These are phyloP conservation scores for Claviceps pazoutovae DNA, from an alignment of 2,329 filamentous ascomycete genomes.

Conservation along the genomic window DNA sequence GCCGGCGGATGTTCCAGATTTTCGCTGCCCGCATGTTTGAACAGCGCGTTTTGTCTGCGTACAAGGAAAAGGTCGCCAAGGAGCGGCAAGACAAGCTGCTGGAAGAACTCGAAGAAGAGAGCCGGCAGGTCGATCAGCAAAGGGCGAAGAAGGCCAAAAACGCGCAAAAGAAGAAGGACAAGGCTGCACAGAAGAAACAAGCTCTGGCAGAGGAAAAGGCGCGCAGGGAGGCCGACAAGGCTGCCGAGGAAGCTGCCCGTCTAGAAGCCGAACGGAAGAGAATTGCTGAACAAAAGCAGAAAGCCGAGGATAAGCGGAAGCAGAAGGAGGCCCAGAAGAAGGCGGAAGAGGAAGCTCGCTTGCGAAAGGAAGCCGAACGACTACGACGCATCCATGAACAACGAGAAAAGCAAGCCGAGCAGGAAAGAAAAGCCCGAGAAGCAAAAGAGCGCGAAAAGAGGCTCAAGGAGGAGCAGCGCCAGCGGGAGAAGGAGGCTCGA, in stretches of 20 bases:
- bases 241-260: conserved; percentile 67
- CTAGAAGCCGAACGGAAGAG: conserved; percentile 66
- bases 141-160: conserved; percentile 91
- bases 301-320: conserved; percentile 78
- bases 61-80: conserved; percentile 88
- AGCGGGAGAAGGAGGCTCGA: conserved; percentile 63
- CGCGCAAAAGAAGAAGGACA: conserved; percentile 90
- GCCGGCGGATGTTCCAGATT: conserved; percentile 96
- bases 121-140: conserved; percentile 57
- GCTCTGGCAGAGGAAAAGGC: conserved; percentile 84
- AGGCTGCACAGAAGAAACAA: conserved; percentile 77
- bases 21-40: conserved; percentile 99
- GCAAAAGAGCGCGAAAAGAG: conserved; percentile 61
- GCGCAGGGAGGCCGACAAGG: conserved; percentile 74
- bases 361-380: conserved; percentile 74
- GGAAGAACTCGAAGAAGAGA: conserved; percentile 82
- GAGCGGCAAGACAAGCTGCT: conserved; percentile 85
- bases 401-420: conserved; percentile 70
- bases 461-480: conserved; percentile 67
- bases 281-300: conserved; percentile 65
- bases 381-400: conserved; percentile 69
- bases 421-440: conserved; percentile 62
- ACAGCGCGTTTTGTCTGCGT: conserved; percentile 90
- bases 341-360: conserved; percentile 76
- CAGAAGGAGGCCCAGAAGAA: conserved; percentile 86